A percentile compares a stretch with the other conserved stretches of the same genome.
Evolutionary conservation across 2,329 filamentous ascomycete genomes (phyloP).

Genomic region (Diplocarpon mali): DNA sequence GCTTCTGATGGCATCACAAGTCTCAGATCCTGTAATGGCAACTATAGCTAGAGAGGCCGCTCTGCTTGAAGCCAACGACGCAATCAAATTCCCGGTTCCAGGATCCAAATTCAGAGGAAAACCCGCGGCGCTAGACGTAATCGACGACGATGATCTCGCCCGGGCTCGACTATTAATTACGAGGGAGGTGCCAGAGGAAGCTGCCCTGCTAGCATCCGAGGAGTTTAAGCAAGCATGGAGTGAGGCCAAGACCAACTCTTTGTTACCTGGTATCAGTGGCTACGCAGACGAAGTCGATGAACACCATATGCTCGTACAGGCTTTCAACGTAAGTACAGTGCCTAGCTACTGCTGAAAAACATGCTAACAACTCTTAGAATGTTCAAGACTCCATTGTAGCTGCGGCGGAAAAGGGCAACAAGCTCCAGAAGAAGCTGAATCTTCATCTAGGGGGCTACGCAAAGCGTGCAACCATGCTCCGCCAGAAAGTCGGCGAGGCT

Average conservation of each 20-base stretch:
- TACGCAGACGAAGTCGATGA: conserved; percentile 58
- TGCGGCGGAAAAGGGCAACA: conserved; percentile 70
- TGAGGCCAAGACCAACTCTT: conserved; percentile 39
- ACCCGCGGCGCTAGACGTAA: conserved; percentile 44
- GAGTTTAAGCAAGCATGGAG: conserved; percentile 45
- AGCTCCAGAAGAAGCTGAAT: conserved; percentile 85
- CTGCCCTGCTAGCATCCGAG: conserved; percentile 38
- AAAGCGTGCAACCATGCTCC: conserved; percentile 69
- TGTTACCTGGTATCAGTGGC: conserved; percentile 70
- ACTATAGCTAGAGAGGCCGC: conserved; percentile 70
- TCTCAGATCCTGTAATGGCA: conserved; percentile 52
- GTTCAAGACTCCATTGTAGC: conserved; percentile 63
- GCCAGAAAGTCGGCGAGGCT: conserved; percentile 68
- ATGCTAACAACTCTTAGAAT: conserved; percentile 34
- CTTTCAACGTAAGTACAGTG: conserved; percentile 55
- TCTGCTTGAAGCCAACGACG: conserved; percentile 71
- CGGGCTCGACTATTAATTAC: conserved; percentile 65
- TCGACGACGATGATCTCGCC: conserved; percentile 62
- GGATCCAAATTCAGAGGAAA: conserved; percentile 54
- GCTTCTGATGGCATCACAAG: conserved; percentile 47
- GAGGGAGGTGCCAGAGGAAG: conserved; percentile 34
- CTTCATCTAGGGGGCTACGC: conserved; percentile 85
- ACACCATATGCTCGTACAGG: conserved; percentile 32
- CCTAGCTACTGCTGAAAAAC: background rate
- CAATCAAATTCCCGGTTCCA: conserved; percentile 60